Percentiles rank a stretch among this genome's conserved stretches.
These are phyloP conservation scores for Pythium rishiriense DNA, from an alignment of 352 stramenopile genomes.

Conservation along the genomic window DNA sequence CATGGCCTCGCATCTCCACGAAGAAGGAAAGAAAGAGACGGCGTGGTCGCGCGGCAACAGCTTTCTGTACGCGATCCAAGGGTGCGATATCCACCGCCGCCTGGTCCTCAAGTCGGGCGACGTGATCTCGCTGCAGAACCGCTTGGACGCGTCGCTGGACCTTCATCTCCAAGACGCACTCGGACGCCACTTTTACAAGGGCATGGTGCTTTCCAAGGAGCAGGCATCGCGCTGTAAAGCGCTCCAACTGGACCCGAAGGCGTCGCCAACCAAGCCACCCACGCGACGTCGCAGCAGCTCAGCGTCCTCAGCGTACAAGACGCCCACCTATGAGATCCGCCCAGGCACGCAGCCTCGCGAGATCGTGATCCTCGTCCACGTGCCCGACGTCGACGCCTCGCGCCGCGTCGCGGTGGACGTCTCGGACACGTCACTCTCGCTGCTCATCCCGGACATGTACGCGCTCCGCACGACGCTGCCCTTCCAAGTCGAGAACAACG, in stretches of 20 bases:
- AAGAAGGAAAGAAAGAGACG: slow-evolving; percentile 63
- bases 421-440: slow-evolving; percentile 41
- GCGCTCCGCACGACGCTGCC: slow-evolving; percentile 46
- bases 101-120: slow-evolving; percentile 29
- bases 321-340: slow-evolving; percentile 43
- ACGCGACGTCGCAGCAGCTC: slow-evolving; percentile 1
- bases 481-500: slow-evolving; percentile 44
- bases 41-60: slow-evolving; percentile 72
- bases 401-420: slow-evolving; percentile 48
- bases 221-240: slow-evolving; percentile 58
- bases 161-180: slow-evolving; percentile 57
- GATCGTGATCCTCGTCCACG: slow-evolving; percentile 40
- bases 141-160: slow-evolving; percentile 47
- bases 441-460: slow-evolving; percentile 60
- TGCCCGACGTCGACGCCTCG: slow-evolving; percentile 42
- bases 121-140: slow-evolving; percentile 35
- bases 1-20: slow-evolving; percentile 67
- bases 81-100: slow-evolving; percentile 35
- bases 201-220: slow-evolving; percentile 64
- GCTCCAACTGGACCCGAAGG: slow-evolving; percentile 13
- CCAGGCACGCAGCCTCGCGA: slow-evolving; percentile 33
- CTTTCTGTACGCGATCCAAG: slow-evolving; percentile 64
- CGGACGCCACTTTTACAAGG: slow-evolving; percentile 58
- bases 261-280: not conserved
- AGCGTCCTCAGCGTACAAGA: slow-evolving; percentile 23